Conservation (phyloP, 2,329 filamentous ascomycete species). For the Fusarium sublunatum region DNA sequence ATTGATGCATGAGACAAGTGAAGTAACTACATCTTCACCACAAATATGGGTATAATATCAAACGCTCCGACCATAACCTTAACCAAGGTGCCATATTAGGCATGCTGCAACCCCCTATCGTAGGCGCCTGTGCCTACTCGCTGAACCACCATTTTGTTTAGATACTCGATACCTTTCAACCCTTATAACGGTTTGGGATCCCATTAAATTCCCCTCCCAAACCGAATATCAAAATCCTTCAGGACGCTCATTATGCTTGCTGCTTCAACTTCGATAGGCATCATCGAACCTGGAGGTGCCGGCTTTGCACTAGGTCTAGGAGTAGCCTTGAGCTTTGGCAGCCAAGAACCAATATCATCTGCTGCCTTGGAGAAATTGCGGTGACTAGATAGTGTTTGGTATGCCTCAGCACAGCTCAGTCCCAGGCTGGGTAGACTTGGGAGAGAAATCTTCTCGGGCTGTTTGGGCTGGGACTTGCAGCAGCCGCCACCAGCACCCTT, state of each 20-base stretch:
- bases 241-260: slow-evolving; percentile 88
- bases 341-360: slow-evolving; percentile 79
- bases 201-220: slow-evolving; percentile 61
- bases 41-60: slow-evolving; percentile 49
- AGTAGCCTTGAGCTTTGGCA: slow-evolving; percentile 76
- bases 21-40: slow-evolving; percentile 38
- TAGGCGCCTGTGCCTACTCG: slow-evolving; percentile 20
- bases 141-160: slow-evolving; percentile 21
- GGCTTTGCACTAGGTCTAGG: slow-evolving; percentile 51
- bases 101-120: slow-evolving; percentile 25
- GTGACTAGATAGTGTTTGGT: slow-evolving; percentile 81
- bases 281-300: slow-evolving; percentile 54
- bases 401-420: slow-evolving; percentile 79
- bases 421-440: slow-evolving; percentile 62
- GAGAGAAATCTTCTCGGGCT: slow-evolving; percentile 51
- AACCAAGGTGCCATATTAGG: slow-evolving; percentile 36
- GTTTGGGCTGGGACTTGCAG: slow-evolving; percentile 62
- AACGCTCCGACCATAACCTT: slow-evolving; percentile 43
- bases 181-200: slow-evolving; percentile 31
- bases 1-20: slow-evolving; percentile 41
- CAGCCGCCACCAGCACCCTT: slow-evolving; percentile 70
- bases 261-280: slow-evolving; percentile 81
- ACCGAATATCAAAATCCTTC: slow-evolving; percentile 82
- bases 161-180: slow-evolving; percentile 19
- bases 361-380: slow-evolving; percentile 79